Evolutionary conservation across 352 stramenopile genomes (phyloP).

Genomic region (Elongisporangium anandrum): DNA sequence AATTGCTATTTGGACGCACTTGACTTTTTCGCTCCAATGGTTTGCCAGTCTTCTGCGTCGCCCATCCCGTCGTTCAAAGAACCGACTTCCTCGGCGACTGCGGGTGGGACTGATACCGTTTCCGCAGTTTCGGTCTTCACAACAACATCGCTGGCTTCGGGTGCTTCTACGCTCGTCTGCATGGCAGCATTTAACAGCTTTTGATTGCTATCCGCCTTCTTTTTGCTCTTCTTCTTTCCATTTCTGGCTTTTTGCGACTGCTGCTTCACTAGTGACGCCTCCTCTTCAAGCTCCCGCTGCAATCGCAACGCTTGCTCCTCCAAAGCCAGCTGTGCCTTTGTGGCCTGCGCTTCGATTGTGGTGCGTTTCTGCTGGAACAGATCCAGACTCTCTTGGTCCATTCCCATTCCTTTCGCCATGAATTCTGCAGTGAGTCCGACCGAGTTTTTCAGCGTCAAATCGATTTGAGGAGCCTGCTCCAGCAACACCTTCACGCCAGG

Average conservation of each 20-base stretch:
- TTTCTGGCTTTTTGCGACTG: conserved; percentile 13
- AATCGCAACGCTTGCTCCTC: conserved; percentile 5
- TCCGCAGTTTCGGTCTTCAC: not conserved
- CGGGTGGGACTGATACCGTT: not conserved
- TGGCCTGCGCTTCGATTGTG: conserved; percentile 8
- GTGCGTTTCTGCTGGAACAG: conserved; percentile 15
- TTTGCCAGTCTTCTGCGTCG: conserved; percentile 12
- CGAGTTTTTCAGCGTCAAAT: conserved; percentile 22
- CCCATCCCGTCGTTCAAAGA: not conserved
- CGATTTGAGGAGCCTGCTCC: conserved; percentile 11
- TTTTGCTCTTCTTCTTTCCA: conserved; percentile 23
- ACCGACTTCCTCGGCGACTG: not conserved
- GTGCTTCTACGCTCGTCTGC: not conserved
- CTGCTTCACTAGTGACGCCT: conserved; percentile 14
- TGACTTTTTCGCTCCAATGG: conserved; percentile 18
- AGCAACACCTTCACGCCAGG: conserved; percentile 33
- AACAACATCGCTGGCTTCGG: not conserved
- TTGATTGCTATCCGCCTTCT: conserved; percentile 38
- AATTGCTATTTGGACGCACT: conserved; percentile 10
- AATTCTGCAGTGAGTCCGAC: conserved; percentile 11
- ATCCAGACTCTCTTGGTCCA: conserved; percentile 13
- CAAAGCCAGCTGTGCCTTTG: conserved; percentile 2
- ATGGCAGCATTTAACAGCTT: conserved; percentile 13
- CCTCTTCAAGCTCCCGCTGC: conserved; percentile 7
- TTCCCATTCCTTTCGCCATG: conserved; percentile 7